A percentile compares a stretch with the other conserved stretches of the same genome.
Evolutionary conservation across 345 rosid species (phyloP).

Genomic region (Heritiera fomes): DNA sequence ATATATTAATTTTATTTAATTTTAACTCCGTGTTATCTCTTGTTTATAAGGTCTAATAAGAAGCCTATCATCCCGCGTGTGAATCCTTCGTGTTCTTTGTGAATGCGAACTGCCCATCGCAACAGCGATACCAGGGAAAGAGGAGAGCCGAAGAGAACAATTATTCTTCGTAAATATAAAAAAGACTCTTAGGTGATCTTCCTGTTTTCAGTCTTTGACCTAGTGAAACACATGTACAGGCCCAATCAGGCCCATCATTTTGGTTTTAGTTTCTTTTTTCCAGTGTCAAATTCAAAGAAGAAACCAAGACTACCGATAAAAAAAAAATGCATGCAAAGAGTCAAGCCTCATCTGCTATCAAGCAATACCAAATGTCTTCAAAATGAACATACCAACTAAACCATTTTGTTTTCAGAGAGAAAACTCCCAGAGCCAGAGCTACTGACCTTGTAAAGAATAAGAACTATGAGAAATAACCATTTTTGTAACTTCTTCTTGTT

Average conservation of each 20-base stretch:
- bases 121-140: neutral
- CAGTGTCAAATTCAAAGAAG: neutral
- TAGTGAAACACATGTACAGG: neutral
- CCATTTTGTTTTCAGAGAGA: neutral
- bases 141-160: neutral
- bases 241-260: neutral
- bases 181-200: slow-evolving; percentile 16
- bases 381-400: slow-evolving; percentile 8
- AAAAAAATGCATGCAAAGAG: neutral
- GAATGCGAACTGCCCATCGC: neutral
- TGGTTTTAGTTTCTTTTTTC: neutral
- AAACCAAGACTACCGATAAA: neutral
- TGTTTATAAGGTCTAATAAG: too few species aligned
- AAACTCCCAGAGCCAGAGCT: neutral
- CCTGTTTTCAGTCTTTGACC: slow-evolving; percentile 7
- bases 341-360: slow-evolving; percentile 20
- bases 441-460: slow-evolving; percentile 30
- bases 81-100: neutral
- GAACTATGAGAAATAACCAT: slow-evolving; percentile 27
- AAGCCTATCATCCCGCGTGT: neutral
- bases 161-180: neutral
- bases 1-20: too few species aligned
- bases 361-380: slow-evolving; percentile 30
- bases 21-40: too few species aligned
- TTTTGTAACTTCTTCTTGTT: slow-evolving; percentile 30